Base-by-base conservation (phyloP, 1,284 basidiomycete species). In the Puccinia brachypodii region DNA sequence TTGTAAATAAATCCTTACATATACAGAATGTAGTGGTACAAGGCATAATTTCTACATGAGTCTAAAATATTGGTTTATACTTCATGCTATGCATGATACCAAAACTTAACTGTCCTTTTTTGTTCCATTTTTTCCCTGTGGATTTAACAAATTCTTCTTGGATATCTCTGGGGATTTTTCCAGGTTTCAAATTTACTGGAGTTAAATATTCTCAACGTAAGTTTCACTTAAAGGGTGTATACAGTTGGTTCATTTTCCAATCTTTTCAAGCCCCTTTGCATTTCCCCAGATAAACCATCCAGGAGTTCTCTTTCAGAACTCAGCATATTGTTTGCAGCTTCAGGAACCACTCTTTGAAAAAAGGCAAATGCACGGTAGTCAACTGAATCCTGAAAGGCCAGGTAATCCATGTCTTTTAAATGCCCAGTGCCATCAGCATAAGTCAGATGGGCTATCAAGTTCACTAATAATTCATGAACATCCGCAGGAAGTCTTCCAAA, bases 401-500 rank as follows among this genome's bases (percentile, higher is more conserved):
- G 8, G 13, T 62, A 0, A 36, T 36, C 16, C 50, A 75, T 19
- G 2, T 31, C 36, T n/a, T 28, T n/a, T 3, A 75, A 1, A 56
- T 75, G 28, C 1, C 14, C 22, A 0, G 53, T 60, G 13, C 50
- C 31, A 14, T 75, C 53, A n/a, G n/a, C 16, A 56, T 40, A 38
- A 28, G 22, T 28, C 36, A 75, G 25, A 75, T 75, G 73, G 1
- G 31, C 9, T 33, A 75, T 75, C 36, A 75, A 58, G 28, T 75
- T 60, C 19, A 40, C 73, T 16, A 75, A 28, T 38, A 14, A 14
- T 62, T 60, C 53, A 66, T 76, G 56, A 22, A 76, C 28, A 47
- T 76, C 74, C 25, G 25, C 25, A 64, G 74, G 60, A 44, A 76
- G 56, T 31, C 60, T 76, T 44, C 74, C 74, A 38, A 66, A 76